phyloP scores from a whole-genome alignment of 2,329 filamentous ascomycete genomes.

The Fusarium sp. region DNA sequence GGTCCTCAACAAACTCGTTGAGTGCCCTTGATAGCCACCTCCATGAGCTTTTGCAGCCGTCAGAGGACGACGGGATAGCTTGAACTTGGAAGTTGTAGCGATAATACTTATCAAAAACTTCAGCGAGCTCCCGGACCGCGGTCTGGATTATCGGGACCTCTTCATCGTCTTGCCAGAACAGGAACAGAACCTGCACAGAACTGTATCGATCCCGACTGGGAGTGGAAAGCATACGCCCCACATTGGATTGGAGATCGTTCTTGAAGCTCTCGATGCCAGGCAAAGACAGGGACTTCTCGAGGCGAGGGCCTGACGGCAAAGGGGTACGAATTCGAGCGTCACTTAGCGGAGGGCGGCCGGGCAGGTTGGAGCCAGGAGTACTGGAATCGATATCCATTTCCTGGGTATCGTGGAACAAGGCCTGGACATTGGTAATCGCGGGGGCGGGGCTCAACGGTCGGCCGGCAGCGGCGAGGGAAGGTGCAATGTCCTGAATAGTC shows the following conservation, averaged over 20 bases:
- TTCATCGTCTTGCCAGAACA: constrained; percentile 66
- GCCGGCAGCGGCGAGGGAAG: constrained; percentile 51
- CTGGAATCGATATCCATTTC: constrained; percentile 65
- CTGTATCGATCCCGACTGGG: constrained; percentile 63
- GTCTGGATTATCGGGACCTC: constrained; percentile 52
- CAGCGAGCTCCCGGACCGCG: constrained; percentile 58
- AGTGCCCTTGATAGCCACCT: constrained; percentile 63
- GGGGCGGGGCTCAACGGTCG: constrained; percentile 59
- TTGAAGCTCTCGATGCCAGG: constrained; percentile 62
- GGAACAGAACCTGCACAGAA: constrained; percentile 61
- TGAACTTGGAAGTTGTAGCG: constrained; percentile 59
- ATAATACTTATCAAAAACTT: constrained; percentile 62
- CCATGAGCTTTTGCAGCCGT: constrained; percentile 59
- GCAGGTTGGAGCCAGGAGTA: constrained; percentile 45
- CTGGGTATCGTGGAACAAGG: constrained; percentile 57
- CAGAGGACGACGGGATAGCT: constrained; percentile 59
- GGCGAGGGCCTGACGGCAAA: constrained; percentile 64
- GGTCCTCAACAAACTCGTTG: constrained; percentile 62
- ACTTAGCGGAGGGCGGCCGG: constrained; percentile 52
- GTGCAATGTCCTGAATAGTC: constrained; percentile 59
- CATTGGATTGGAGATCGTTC: constrained; percentile 62
- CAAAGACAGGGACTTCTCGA: constrained; percentile 60
- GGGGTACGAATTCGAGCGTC: constrained; percentile 65
- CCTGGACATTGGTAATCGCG: constrained; percentile 47
- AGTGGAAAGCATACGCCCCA: constrained; percentile 59